Base-by-base conservation (phyloP, 139 green algal genomes). In the Chlorella sp. region DNA sequence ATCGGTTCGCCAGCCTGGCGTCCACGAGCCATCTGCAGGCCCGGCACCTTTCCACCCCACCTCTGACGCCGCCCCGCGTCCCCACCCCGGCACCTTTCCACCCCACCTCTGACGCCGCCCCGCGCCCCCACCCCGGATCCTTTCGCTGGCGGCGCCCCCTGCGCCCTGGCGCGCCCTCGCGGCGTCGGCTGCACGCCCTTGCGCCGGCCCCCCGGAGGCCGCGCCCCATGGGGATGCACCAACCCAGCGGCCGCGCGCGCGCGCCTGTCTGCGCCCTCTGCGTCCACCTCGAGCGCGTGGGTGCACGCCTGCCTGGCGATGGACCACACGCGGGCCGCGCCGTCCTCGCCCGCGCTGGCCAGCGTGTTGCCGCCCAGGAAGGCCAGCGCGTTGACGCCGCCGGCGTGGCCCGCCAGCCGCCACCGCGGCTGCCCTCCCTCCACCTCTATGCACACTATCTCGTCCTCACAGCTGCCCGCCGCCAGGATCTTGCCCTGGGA, bases 401-500 rank as follows among this genome's bases (percentile, higher is more conserved):
- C 77, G 11, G n/a, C 23, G 72, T 78, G 72, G 9, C 72, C 61
- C 8, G 36, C 60, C 61, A 65, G 46, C 72, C 36, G 45, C 61
- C 43, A 78, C 72, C 45, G 59, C 72, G 60, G 45, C 36, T 62
- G 11, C 6, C 35, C 61, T 72, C n/a, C 61, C 23, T 71, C 61
- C 60, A 78, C 35, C 12, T 72, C 69, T 75, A n/a, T n/a, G n/a
- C n/a, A n/a, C n/a, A 33, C 5, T 3, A 78, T 78, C 19, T 31
- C 48, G 36, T 78, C 61, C n/a, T 78, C 72, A 7, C 71, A 60
- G 21, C 60, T 78, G 1, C 45, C 72, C 35, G 71, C 72, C 14
- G 72, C 72, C 45, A 78, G 42, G 45, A 78, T 60, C 72, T 78
- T n/a, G n/a, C n/a, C n/a, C n/a, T n/a, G n/a, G n/a, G n/a, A n/a